Evolutionary conservation across 202 grass and related monocot species (phyloP).

Genomic region (Zizania palustris): DNA sequence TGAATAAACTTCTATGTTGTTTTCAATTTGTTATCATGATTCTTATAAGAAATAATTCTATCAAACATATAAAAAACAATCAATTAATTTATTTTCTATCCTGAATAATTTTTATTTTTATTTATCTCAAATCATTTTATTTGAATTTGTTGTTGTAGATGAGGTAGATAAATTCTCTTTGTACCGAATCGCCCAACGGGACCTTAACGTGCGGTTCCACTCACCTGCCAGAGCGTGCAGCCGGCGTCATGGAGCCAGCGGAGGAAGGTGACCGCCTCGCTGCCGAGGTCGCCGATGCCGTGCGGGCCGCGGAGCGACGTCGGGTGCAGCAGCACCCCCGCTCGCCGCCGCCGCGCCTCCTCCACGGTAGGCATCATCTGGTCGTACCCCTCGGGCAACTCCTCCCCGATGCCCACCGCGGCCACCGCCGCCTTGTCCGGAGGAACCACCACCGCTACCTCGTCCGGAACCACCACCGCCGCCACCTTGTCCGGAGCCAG

Average conservation of each 20-base stretch:
- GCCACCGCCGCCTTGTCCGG: conserved; percentile 20
- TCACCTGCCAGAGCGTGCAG: conserved; percentile 92
- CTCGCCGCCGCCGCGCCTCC: conserved; percentile 52
- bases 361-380: conserved; percentile 58
- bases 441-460: background rate
- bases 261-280: conserved; percentile 66
- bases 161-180: too few species aligned
- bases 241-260: conserved; percentile 72
- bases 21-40: too few species aligned
- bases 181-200: too few species aligned
- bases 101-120: too few species aligned
- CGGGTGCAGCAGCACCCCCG: conserved; percentile 75
- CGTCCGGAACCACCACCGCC: conserved; percentile 18
- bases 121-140: too few species aligned
- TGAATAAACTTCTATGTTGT: too few species aligned
- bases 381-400: conserved; percentile 72
- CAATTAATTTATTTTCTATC: too few species aligned
- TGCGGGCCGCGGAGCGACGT: conserved; percentile 72
- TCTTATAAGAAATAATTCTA: too few species aligned
- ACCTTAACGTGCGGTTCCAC: conserved; percentile 8
- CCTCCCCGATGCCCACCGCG: conserved; percentile 54
- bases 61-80: too few species aligned
- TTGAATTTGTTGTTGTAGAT: too few species aligned
- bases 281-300: conserved; percentile 87
- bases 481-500: conserved; percentile 18